phyloP scores from a whole-genome alignment of 1,284 basidiomycete genomes.

The Cutaneotrichosporon sp. region DNA sequence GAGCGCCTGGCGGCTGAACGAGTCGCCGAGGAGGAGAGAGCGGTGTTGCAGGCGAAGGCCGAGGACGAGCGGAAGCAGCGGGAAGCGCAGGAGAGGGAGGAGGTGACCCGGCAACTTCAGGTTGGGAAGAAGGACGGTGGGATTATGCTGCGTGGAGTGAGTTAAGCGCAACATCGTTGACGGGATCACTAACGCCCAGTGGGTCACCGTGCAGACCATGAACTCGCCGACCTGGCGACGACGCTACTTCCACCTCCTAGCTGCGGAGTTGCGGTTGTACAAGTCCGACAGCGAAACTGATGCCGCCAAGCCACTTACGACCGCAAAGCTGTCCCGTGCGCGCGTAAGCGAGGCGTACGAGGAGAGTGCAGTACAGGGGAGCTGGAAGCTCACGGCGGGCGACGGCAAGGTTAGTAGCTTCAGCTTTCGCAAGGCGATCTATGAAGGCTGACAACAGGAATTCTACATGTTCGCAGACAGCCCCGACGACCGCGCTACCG shows the following conservation, averaged over 20 bases:
- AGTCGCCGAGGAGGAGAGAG: neutral
- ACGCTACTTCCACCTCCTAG: slow-evolving; percentile 36
- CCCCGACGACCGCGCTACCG: slow-evolving; percentile 34
- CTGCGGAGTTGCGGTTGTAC: slow-evolving; percentile 32
- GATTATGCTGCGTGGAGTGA: slow-evolving; percentile 43
- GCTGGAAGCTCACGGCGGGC: slow-evolving; percentile 33
- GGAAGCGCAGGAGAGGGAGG: slow-evolving; percentile 7
- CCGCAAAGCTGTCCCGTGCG: neutral
- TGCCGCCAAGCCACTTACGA: slow-evolving; percentile 1
- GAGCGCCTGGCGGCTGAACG: slow-evolving; percentile 8
- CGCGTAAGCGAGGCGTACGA: slow-evolving; percentile 27
- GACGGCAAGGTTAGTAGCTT: slow-evolving; percentile 34
- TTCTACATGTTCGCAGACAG: slow-evolving; percentile 45
- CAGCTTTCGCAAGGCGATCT: too few species aligned
- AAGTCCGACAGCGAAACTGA: slow-evolving; percentile 19
- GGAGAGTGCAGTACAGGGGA: slow-evolving; percentile 41
- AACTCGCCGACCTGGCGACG: slow-evolving; percentile 38
- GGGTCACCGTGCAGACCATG: slow-evolving; percentile 41
- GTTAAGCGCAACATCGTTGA: too few species aligned
- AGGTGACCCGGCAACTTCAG: slow-evolving; percentile 9
- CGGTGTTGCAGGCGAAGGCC: neutral
- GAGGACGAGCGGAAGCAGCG: neutral
- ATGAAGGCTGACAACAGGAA: slow-evolving; percentile 18
- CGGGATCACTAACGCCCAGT: slow-evolving; percentile 26
- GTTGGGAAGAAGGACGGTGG: slow-evolving; percentile 25